phyloP scores from a whole-genome alignment of 345 rosid species.

The Arabis alpina region DNA sequence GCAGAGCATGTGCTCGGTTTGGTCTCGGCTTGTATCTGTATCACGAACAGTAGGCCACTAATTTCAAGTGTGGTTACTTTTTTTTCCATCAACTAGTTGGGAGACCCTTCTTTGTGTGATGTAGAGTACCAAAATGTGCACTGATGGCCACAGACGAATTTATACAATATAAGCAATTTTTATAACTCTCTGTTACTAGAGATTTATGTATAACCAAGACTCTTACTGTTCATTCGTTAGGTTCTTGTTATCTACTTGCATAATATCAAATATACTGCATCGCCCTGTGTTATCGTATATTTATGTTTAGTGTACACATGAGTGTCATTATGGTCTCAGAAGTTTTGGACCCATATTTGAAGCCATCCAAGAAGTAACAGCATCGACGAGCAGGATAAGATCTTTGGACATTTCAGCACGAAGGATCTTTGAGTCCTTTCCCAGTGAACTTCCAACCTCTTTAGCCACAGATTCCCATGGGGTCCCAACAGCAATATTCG shows the following conservation, averaged over 20 bases:
- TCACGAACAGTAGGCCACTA: conserved; percentile 63
- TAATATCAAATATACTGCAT: conserved; percentile 2
- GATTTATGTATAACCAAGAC: conserved; percentile 17
- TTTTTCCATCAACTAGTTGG: background rate
- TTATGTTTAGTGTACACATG: conserved; percentile 20
- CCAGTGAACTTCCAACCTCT: conserved; percentile 84
- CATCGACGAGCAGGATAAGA: conserved; percentile 65
- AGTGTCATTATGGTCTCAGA: conserved; percentile 47
- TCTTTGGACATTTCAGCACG: conserved; percentile 79
- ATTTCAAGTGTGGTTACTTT: conserved; percentile 5
- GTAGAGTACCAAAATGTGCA: conserved; percentile 22
- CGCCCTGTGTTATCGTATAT: background rate
- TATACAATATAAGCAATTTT: conserved; percentile 9
- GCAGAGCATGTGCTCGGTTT: conserved; percentile 94
- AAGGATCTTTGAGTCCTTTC: conserved; percentile 64
- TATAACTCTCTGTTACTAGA: background rate
- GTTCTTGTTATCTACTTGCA: too few species aligned
- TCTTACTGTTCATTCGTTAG: background rate
- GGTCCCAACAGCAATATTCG: conserved; percentile 80
- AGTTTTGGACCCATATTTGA: conserved; percentile 67
- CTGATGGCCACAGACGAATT: conserved; percentile 15
- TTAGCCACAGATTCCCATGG: conserved; percentile 94
- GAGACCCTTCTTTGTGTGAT: conserved; percentile 8
- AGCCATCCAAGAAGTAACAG: conserved; percentile 81
- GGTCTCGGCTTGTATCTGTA: conserved; percentile 94